Base-by-base conservation (phyloP, 345 rosid genomes). In the Citrus sp. region DNA sequence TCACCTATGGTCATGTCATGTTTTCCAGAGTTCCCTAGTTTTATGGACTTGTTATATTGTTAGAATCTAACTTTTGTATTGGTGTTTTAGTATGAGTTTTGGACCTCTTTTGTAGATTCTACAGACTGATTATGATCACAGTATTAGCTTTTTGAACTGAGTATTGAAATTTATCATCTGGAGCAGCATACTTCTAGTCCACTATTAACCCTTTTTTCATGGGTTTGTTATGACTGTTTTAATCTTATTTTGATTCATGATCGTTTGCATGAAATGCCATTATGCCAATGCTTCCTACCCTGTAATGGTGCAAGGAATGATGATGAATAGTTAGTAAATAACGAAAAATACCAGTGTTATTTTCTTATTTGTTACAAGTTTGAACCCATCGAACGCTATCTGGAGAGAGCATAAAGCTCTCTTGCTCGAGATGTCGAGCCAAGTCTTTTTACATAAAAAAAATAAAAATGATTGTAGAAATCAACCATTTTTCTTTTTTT, bases 21-120 rank as follows among this genome's bases (percentile, higher is more conserved):
- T 77, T 85, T 79, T 73, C 75, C 66, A 67, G 82, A 75, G 62
- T 30, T 66, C 56, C 65, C 30, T 3, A 42, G 67, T 75, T 72
- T 68, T 9, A 21, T 80, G 65, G 62, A 67, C 84, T 25, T 64
- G 18, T 82, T 34, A 69, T 72, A 18, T 60, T 80, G 59, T 42
- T 77, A 76, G 73, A 72, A 32, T 78, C 78, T 22, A 24, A 75
- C 80, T 73, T 35, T 76, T 58, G 74, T 65, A 81, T 66, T 78
- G 79, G 49, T 75, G 64, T 60, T 58, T 72, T n/a, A 30, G 25
- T 56, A 5, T 0, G 9, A 56, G 24, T 25, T 25, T 68, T 10
- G 35, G 66, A 65, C 21, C 5, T 28, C 7, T 16, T 16, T 32
- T 51, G 58, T 64, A 51, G 46, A 49, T 61, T 46, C 30, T 63